Conservation (phyloP, 2,329 filamentous ascomycete species). For the Xylariaceae sp. region DNA sequence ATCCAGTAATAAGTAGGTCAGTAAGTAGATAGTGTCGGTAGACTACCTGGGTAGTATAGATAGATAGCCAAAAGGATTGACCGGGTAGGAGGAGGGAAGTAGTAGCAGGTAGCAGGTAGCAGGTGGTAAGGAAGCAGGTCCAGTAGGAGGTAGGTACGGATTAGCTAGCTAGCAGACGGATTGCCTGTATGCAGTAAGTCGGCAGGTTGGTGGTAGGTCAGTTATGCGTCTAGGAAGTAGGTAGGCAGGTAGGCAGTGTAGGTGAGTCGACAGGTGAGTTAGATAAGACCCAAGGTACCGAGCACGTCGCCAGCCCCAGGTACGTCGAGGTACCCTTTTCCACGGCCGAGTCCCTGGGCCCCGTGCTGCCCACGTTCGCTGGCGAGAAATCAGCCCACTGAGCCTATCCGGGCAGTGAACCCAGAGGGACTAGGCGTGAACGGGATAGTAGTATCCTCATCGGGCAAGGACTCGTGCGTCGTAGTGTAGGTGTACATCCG, state of each 20-base stretch:
- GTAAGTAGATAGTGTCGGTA: neutral
- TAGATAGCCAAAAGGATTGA: constrained; percentile 3
- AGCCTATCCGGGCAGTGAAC: neutral
- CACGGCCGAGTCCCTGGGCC: too few species aligned
- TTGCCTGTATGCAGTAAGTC: too few species aligned
- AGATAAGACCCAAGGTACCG: neutral
- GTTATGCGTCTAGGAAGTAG: neutral
- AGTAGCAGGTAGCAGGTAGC: neutral
- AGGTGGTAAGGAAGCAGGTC: neutral
- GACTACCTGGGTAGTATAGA: neutral
- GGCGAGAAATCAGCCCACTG: neutral
- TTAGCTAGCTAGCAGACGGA: too few species aligned
- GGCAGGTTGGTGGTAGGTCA: too few species aligned
- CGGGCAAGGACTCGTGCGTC: neutral
- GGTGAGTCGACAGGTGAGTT: neutral
- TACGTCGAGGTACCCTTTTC: neutral
- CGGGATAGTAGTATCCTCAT: neutral
- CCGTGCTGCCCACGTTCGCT: neutral
- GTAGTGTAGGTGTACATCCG: neutral
- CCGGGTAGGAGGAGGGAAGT: constrained; percentile 1
- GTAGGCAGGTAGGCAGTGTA: neutral
- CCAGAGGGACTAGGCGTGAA: neutral
- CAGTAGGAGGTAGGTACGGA: neutral
- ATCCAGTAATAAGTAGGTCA: constrained; percentile 4
- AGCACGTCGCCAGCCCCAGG: neutral